Evolutionary conservation across 2,329 filamentous ascomycete species (phyloP).

Genomic region (Macrophomina pseudophaseolina): DNA sequence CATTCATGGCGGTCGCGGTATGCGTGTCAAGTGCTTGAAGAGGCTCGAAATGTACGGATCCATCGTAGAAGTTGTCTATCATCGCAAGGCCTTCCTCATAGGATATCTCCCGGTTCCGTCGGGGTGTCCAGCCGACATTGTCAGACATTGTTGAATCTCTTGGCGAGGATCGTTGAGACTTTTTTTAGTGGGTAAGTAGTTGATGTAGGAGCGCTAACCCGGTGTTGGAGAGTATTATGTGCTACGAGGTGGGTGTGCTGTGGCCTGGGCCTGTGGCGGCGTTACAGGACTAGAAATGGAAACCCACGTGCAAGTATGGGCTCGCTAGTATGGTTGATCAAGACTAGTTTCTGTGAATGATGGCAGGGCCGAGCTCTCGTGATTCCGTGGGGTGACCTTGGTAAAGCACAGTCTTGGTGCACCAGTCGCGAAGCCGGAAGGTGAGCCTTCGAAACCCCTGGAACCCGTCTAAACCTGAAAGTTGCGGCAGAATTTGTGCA

Average conservation of each 20-base stretch:
- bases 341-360: background rate
- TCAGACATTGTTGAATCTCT: background rate
- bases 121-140: background rate
- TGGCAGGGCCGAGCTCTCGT: background rate
- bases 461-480: background rate
- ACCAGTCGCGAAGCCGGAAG: background rate
- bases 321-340: background rate
- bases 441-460: background rate
- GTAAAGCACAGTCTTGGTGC: background rate
- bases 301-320: background rate
- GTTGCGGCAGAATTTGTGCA: too few species aligned
- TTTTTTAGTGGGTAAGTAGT: background rate
- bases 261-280: background rate
- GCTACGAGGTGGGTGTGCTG: background rate
- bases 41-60: background rate
- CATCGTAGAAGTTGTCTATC: slow-evolving; percentile 13
- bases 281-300: background rate
- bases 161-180: background rate
- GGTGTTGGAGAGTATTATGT: background rate
- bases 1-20: background rate
- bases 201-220: background rate
- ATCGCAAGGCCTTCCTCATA: slow-evolving; percentile 15
- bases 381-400: background rate
- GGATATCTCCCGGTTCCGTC: background rate
- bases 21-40: too few species aligned